Evolutionary conservation across 495 filamentous ascomycete species (phyloP), one percentile per base, ranked within the genome.

Genomic region (Endocarpon pusillum): DNA sequence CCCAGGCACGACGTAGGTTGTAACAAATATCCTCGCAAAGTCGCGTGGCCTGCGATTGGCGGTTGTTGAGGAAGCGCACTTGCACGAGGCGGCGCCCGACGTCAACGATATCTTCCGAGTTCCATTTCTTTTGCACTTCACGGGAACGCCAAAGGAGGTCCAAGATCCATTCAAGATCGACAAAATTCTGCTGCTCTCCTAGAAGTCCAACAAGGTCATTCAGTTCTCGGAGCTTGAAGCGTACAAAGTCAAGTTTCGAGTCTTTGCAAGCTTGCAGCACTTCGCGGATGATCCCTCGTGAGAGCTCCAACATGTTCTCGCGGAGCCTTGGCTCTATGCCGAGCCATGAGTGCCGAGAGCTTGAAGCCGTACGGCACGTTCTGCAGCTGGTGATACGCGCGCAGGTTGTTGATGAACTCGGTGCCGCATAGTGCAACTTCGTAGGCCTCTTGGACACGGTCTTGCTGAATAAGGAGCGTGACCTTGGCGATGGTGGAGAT

Each of bases 21-120:
- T 77, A 75, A 48, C 64, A 69, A 40, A 77, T 69, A 42, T 64
- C 65, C 32, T 70, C 65, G 45, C 64, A 64, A 0, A 77, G 56
- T 14, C 62, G 59, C 37, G 69, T 66, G 15, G 71, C 66, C 3
- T 51, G 51, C 8, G 49, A 51, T 34, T 55, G 44, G 11, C 47
- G 19, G 18, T 59, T 59, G 14, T 57, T 57, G 15, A 59, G 62
- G 42, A 66, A 69, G 22, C 65, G 64, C 0, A 66, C 66, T 46
- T 75, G 62, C 17, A 74, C 65, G 19, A 73, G 58, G 4, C 64
- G 55, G n/a, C 61, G 57, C 2, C 71, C 71, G 25, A 75, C 64
- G 42, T 54, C 57, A 9, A 75, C 57, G 18, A 76, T 66, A 1
- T 59, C 59, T 6, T 51, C 48, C 1, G 59, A 51, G 1, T 59